Percentiles rank a stretch among this genome's conserved stretches.
Conservation (phyloP, 371 early-diverging fungal species). For the Mucor mucedo region DNA sequence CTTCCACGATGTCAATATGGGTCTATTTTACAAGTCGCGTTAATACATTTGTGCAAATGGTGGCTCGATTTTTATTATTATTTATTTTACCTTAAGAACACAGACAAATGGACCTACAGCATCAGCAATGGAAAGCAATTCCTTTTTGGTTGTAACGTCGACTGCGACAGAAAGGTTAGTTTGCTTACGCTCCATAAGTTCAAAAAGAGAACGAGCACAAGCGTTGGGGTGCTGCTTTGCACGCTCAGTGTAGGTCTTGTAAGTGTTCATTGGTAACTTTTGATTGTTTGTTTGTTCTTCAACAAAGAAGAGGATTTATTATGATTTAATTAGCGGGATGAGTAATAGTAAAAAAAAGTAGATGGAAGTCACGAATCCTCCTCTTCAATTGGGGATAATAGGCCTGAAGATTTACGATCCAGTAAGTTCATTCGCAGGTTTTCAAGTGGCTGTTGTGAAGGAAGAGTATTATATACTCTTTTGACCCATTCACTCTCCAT, state of each 20-base stretch:
- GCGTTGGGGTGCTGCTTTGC: slow-evolving; percentile 63
- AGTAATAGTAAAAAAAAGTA: not conserved
- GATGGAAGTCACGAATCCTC: slow-evolving; percentile 22
- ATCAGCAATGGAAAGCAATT: slow-evolving; percentile 87
- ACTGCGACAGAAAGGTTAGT: slow-evolving; percentile 91
- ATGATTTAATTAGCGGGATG: not conserved
- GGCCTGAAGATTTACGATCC: slow-evolving; percentile 25
- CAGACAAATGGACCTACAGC: slow-evolving; percentile 92
- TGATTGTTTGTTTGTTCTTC: not conserved
- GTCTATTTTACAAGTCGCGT: slow-evolving; percentile 58
- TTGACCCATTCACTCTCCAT: slow-evolving; percentile 83
- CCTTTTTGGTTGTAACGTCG: slow-evolving; percentile 87
- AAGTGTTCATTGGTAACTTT: slow-evolving; percentile 36
- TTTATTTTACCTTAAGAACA: slow-evolving; percentile 77
- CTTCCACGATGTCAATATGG: slow-evolving; percentile 92
- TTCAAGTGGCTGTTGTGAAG: slow-evolving; percentile 16
- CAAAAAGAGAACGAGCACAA: slow-evolving; percentile 76
- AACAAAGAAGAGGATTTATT: slow-evolving; percentile 6
- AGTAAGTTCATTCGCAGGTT: slow-evolving; percentile 22
- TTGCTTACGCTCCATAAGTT: slow-evolving; percentile 89
- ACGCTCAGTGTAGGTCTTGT: slow-evolving; percentile 61
- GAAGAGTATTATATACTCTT: slow-evolving; percentile 36
- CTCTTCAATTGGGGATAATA: slow-evolving; percentile 35
- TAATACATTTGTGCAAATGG: not conserved
- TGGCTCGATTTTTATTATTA: not conserved